These are phyloP conservation scores for Globisporangium abappressorium DNA, from an alignment of 352 stramenopile species.

Conservation along the genomic window DNA sequence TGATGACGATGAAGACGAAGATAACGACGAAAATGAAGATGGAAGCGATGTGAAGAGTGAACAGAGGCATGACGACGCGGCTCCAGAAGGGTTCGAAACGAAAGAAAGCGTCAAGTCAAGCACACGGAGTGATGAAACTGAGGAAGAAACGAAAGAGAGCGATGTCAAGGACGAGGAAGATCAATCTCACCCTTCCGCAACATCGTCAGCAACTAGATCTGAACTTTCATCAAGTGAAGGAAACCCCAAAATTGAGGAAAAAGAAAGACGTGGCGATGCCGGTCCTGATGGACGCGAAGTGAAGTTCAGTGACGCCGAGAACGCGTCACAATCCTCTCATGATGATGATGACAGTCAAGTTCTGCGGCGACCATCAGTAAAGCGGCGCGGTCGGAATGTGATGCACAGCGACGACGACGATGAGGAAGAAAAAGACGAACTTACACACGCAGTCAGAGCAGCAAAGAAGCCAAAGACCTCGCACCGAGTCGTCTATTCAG, in stretches of 20 bases:
- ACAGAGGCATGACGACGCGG: too few species aligned
- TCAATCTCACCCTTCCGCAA: background rate
- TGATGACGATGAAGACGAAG: constrained; percentile 38
- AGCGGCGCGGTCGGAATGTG: constrained; percentile 1
- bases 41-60: constrained; percentile 19
- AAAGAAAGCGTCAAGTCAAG: background rate
- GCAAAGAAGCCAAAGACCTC: constrained; percentile 4
- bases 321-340: background rate
- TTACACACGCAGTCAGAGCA: background rate
- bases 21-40: background rate
- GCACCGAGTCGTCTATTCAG: background rate
- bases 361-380: background rate
- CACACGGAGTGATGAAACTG: background rate
- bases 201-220: background rate
- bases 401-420: constrained; percentile 16
- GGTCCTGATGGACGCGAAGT: background rate
- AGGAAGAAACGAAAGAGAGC: background rate
- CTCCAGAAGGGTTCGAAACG: background rate
- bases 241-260: too few species aligned
- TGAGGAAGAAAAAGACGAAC: constrained; percentile 10
- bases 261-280: too few species aligned
- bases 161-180: background rate
- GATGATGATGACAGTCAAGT: background rate
- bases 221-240: background rate
- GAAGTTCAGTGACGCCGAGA: background rate